phyloP scores from a whole-genome alignment of 495 filamentous ascomycete species.

The Penicillium taxi region DNA sequence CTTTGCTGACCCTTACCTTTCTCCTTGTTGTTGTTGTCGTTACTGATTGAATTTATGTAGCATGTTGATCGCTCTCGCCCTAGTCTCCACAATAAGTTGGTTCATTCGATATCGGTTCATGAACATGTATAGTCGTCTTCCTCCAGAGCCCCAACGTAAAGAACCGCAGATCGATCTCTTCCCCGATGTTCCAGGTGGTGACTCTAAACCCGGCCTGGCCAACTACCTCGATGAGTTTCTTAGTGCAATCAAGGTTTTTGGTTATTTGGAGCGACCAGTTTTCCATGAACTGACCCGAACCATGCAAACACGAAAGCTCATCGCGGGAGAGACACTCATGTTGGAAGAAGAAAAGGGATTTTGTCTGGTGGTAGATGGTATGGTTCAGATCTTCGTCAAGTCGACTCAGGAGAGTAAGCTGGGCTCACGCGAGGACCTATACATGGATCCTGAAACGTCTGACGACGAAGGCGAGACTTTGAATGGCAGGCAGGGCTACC shows the following conservation, averaged over 20 bases:
- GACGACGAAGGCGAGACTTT: conserved; percentile 55
- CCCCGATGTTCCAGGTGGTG: conserved; percentile 82
- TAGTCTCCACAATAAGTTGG: conserved; percentile 80
- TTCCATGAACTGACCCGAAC: conserved; percentile 96
- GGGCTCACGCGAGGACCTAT: conserved; percentile 16
- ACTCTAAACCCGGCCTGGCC: conserved; percentile 80
- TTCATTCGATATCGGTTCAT: conserved; percentile 88
- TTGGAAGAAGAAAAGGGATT: conserved; percentile 97
- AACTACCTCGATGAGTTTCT: conserved; percentile 97
- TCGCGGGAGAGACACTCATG: conserved; percentile 89
- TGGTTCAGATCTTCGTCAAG: conserved; percentile 98
- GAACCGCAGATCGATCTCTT: conserved; percentile 93
- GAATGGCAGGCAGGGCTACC: conserved; percentile 69
- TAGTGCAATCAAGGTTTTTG: conserved; percentile 98
- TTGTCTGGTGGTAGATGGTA: conserved; percentile 90
- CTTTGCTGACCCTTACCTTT: too few relatives aligned
- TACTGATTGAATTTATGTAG: too few relatives aligned
- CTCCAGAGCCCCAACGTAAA: conserved; percentile 90
- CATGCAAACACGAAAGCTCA: conserved; percentile 94
- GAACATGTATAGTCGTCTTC: conserved; percentile 90
- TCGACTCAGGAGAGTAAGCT: conserved; percentile 55
- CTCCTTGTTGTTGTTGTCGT: neutral
- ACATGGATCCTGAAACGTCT: conserved; percentile 36
- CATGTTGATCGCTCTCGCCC: conserved; percentile 64
- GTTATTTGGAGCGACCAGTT: conserved; percentile 90